A percentile compares a stretch with the other conserved stretches of the same genome.
Conservation (phyloP, 2,329 filamentous ascomycete genomes). For the Myriosclerotinia duriaeana region DNA sequence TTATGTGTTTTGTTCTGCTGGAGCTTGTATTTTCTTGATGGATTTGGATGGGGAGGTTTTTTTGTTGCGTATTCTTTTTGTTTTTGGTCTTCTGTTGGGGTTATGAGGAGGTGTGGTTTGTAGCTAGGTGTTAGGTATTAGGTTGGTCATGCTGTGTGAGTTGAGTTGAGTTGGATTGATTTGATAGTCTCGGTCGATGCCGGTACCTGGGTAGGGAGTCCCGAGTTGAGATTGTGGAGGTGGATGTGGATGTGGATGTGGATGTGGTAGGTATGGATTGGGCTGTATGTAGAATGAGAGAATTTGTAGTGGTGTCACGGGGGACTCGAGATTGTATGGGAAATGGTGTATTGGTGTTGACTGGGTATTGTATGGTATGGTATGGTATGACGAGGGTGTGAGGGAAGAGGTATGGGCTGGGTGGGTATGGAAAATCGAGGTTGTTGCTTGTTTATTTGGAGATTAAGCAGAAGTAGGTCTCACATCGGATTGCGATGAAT, state of each 20-base stretch:
- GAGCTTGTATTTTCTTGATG: neutral
- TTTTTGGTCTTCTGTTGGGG: too few species aligned
- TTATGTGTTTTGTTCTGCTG: too few species aligned
- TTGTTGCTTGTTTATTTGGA: neutral
- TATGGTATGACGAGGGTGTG: neutral
- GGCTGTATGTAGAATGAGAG: too few species aligned
- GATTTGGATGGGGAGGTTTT: neutral
- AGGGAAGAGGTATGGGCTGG: neutral
- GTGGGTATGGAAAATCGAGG: neutral
- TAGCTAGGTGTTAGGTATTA: too few species aligned
- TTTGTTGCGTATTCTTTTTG: slow-evolving; percentile 1
- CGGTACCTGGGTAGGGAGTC: neutral
- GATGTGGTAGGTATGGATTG: too few species aligned
- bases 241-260: too few species aligned
- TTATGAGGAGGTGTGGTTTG: neutral
- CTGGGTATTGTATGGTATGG: too few species aligned
- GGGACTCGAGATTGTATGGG: too few species aligned
- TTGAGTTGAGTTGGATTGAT: neutral
- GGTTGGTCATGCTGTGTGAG: too few species aligned
- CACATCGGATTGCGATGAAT: neutral
- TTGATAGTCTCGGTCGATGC: too few species aligned
- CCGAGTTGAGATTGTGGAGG: neutral
- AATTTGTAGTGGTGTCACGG: too few species aligned
- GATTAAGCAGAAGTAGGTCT: neutral
- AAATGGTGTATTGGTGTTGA: neutral